These are phyloP conservation scores for Aristolochia californica DNA, from an alignment of 164 flowering plant genomes.

Conservation along the genomic window DNA sequence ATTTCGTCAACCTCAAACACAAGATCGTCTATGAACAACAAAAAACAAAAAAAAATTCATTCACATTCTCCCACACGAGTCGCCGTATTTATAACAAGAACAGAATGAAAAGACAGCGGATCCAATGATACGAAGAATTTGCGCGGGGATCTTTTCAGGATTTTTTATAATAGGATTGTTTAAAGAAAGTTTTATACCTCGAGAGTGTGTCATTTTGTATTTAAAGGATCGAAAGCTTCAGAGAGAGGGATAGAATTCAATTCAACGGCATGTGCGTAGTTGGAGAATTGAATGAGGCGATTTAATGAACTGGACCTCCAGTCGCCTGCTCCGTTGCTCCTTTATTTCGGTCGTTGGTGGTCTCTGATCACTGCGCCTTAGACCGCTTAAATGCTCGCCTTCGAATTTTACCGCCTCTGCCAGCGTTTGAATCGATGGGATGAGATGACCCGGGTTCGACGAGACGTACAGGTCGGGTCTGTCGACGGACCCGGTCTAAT, in stretches of 20 bases:
- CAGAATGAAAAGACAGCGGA: slow-evolving; percentile 1
- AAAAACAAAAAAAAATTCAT: background rate
- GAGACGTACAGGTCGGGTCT: too few relatives aligned
- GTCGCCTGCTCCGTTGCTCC: background rate
- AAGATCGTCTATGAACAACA: background rate
- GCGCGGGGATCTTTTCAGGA: background rate
- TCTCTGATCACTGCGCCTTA: too few relatives aligned
- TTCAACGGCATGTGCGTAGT: slow-evolving; percentile 25
- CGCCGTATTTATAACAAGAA: background rate
- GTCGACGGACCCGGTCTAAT: too few relatives aligned
- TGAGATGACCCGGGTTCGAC: too few relatives aligned
- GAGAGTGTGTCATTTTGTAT: background rate
- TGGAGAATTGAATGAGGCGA: slow-evolving; percentile 45
- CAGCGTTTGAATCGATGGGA: too few relatives aligned
- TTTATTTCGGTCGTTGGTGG: too few relatives aligned
- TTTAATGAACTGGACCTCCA: slow-evolving; percentile 14
- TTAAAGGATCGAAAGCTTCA: background rate
- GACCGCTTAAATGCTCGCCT: too few relatives aligned
- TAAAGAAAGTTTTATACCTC: background rate
- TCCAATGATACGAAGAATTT: background rate
- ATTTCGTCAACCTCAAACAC: background rate
- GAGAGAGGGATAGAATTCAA: slow-evolving; percentile 20
- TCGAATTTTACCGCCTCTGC: too few relatives aligned
- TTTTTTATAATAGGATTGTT: background rate
- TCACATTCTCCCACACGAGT: background rate